Base-by-base conservation (phyloP, 331 rosid species). In the Malus hybrid region DNA sequence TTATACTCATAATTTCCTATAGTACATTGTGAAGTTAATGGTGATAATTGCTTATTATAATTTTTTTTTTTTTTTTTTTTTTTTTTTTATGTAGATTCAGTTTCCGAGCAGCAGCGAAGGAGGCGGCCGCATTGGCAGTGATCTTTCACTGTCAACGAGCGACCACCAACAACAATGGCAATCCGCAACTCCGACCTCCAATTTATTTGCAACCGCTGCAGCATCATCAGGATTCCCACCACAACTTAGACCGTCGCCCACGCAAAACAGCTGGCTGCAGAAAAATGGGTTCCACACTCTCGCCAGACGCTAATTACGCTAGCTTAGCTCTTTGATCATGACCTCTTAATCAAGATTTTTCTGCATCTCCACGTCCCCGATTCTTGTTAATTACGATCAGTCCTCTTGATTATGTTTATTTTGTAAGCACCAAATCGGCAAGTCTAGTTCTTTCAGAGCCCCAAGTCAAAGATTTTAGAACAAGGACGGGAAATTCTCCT, bases 141-240 rank as follows among this genome's bases (percentile, higher is more conserved):
- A 92, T 50, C 84, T 90, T 56, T 80, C 93, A 13, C 82, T 89
- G 79, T 81, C 88, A 31, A 81, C 88, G 88, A 83, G 68, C 6
- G 88, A 88, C 13, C 48, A 56, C 20, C 34, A 55, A 14, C 80
- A 84, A 59, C 89, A 83, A 70, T 87, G 93, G 93, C 93, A 82
- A 80, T 42, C 80, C 5, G 83, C 86, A 59, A 20, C 6, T 31
- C 88, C 76, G 82, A 85, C 67, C 50, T 44, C 77, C 88, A 78
- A 80, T 72, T 24, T 79, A 67, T 81, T 80, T 75, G 89, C 93
- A 87, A 82, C 80, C 81, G 93, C 97, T 86, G 98, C 98, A 93
- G 98, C 98, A 93, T 93, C 98, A 93, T 93, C 98, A 93, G 98
- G 98, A 93, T 93, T 93, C 98, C 90, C 91, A 81, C 91, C 77